Evolutionary conservation across 2,329 filamentous ascomycete species (phyloP).

Genomic region (Scedosporium minutisporum): DNA sequence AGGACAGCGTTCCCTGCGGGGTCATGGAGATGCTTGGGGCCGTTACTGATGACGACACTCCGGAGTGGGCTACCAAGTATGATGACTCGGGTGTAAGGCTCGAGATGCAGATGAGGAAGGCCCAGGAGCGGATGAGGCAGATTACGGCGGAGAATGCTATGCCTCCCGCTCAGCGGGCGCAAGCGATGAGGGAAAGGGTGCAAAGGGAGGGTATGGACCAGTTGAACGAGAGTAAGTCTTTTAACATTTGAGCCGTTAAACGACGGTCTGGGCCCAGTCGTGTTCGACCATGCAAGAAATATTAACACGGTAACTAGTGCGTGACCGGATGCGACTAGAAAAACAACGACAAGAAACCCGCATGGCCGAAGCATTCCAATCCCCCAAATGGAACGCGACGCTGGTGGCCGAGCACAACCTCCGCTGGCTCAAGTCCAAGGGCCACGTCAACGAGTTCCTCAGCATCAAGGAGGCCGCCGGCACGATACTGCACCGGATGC

Average conservation of each 20-base stretch:
- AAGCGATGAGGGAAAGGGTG: constrained; percentile 30
- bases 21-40: constrained; percentile 45
- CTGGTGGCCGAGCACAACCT: constrained; percentile 35
- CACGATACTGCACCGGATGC: constrained; percentile 40
- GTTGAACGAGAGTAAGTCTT: constrained; percentile 34
- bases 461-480: constrained; percentile 33
- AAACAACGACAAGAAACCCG: constrained; percentile 35
- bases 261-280: neutral
- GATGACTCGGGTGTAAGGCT: constrained; percentile 24
- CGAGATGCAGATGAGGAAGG: constrained; percentile 25
- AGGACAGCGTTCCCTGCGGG: constrained; percentile 47
- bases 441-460: constrained; percentile 15
- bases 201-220: constrained; percentile 32
- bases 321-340: constrained; percentile 27
- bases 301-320: constrained; percentile 21
- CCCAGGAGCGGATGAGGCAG: constrained; percentile 29
- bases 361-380: constrained; percentile 40
- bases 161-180: constrained; percentile 28
- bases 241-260: neutral
- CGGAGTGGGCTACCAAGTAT: constrained; percentile 41
- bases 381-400: constrained; percentile 40
- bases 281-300: neutral
- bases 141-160: constrained; percentile 34
- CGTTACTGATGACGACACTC: constrained; percentile 40
- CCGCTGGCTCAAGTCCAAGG: constrained; percentile 29